Conservation (phyloP, 179 eudicot genomes). For the Silene noctiflora region DNA sequence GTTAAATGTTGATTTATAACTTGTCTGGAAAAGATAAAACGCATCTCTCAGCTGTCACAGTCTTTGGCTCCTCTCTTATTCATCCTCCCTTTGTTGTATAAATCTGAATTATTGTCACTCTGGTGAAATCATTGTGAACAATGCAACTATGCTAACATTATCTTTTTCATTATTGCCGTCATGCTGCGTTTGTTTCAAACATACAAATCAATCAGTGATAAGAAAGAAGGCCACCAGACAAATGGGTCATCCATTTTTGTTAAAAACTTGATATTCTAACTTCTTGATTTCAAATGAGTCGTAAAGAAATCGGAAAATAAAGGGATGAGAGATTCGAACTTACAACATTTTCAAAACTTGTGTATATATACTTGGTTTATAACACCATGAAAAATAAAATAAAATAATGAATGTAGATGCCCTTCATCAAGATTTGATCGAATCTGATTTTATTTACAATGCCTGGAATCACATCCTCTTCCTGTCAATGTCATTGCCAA, state of each 20-base stretch:
- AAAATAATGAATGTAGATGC: background rate
- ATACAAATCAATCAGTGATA: too few species aligned
- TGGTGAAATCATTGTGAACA: slow-evolving; percentile 47
- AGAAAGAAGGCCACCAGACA: too few species aligned
- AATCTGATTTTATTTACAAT: background rate
- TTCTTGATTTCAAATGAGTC: too few species aligned
- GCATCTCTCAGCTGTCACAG: background rate
- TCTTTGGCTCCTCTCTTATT: background rate
- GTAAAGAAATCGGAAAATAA: too few species aligned
- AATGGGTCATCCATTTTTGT: too few species aligned
- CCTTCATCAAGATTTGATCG: background rate
- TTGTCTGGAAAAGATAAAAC: slow-evolving; percentile 27
- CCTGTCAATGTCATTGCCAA: background rate
- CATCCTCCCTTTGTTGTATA: slow-evolving; percentile 51
- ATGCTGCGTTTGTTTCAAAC: too few species aligned
- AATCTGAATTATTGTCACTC: slow-evolving; percentile 44
- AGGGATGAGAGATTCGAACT: too few species aligned
- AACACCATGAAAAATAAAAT: background rate
- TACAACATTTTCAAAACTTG: too few species aligned
- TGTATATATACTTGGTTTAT: too few species aligned
- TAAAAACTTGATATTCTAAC: too few species aligned
- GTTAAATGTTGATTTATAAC: slow-evolving; percentile 32
- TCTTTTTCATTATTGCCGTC: background rate
- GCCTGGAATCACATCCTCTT: background rate
- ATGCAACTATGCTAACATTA: slow-evolving; percentile 26